These are phyloP conservation scores for Cynara cardunculus DNA, from an alignment of 129 eudicot genomes.

Conservation along the genomic window DNA sequence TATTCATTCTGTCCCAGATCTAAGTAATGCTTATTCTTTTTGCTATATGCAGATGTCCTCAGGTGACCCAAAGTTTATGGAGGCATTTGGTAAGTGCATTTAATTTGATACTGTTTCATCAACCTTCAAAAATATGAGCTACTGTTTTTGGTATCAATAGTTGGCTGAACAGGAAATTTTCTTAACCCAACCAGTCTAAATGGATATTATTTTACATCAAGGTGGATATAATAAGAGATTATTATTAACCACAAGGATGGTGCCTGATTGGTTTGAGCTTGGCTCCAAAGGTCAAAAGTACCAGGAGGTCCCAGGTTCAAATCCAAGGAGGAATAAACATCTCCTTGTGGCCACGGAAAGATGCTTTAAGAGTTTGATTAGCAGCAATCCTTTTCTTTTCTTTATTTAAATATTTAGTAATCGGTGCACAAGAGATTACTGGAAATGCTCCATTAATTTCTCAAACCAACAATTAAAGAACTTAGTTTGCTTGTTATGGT, in stretches of 20 bases:
- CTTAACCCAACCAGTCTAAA: slow-evolving; percentile 1
- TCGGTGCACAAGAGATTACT: neutral
- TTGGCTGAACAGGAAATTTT: neutral
- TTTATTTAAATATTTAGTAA: neutral
- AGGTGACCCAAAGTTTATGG: slow-evolving; percentile 82
- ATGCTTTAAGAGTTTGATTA: neutral
- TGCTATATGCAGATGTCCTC: slow-evolving; percentile 73
- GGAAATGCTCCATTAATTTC: neutral
- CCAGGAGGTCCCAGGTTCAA: too few species aligned
- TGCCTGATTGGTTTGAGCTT: too few species aligned
- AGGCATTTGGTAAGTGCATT: slow-evolving; percentile 72
- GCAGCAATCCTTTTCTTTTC: neutral
- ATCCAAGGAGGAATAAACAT: too few species aligned
- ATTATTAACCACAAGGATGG: too few species aligned
- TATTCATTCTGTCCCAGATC: slow-evolving; percentile 8
- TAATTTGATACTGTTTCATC: slow-evolving; percentile 4
- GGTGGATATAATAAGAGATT: neutral
- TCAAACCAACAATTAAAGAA: neutral
- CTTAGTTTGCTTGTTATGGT: neutral
- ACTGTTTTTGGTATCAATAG: slow-evolving; percentile 5
- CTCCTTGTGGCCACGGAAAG: too few species aligned
- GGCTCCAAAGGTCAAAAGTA: too few species aligned
- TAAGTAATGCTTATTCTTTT: slow-evolving; percentile 1
- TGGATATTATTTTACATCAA: neutral
- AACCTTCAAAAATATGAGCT: neutral